Percentiles rank a stretch among this genome's conserved stretches.
These are phyloP conservation scores for Xeromyces bisporus DNA, from an alignment of 495 filamentous ascomycete species.

Conservation along the genomic window DNA sequence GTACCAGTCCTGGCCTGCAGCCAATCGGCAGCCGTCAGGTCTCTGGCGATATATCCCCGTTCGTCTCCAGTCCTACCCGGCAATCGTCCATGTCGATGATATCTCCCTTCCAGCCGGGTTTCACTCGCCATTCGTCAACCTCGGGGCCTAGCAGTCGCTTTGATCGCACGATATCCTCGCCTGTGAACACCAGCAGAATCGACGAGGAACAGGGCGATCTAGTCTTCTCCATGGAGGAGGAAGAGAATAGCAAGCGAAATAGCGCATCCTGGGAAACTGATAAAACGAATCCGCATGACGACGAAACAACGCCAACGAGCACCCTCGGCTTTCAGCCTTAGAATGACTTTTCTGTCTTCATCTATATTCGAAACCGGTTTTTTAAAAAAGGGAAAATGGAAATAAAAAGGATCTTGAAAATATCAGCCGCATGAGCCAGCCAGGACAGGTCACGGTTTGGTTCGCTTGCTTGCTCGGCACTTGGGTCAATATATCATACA, in stretches of 20 bases:
- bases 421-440: not conserved
- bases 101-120: constrained; percentile 34
- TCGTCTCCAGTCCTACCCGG: constrained; percentile 48
- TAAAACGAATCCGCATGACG: constrained; percentile 10
- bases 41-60: constrained; percentile 42
- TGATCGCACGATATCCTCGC: constrained; percentile 29
- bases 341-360: not conserved
- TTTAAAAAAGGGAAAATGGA: constrained; percentile 6
- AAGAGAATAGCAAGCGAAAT: constrained; percentile 33
- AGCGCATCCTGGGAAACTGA: constrained; percentile 16
- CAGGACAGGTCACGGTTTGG: not conserved
- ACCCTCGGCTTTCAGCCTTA: constrained; percentile 7
- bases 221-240: constrained; percentile 73
- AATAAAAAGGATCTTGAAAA: too few species aligned
- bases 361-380: not conserved
- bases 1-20: constrained; percentile 48
- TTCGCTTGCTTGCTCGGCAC: too few species aligned
- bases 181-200: constrained; percentile 43
- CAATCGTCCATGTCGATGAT: constrained; percentile 50
- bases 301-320: constrained; percentile 7
- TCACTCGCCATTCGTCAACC: constrained; percentile 23
- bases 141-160: constrained; percentile 16
- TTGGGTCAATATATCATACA: too few species aligned
- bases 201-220: constrained; percentile 54
- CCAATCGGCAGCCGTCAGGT: constrained; percentile 31